Evolutionary conservation across 2,329 filamentous ascomycete genomes (phyloP).

Genomic region (Alternaria brassicae): DNA sequence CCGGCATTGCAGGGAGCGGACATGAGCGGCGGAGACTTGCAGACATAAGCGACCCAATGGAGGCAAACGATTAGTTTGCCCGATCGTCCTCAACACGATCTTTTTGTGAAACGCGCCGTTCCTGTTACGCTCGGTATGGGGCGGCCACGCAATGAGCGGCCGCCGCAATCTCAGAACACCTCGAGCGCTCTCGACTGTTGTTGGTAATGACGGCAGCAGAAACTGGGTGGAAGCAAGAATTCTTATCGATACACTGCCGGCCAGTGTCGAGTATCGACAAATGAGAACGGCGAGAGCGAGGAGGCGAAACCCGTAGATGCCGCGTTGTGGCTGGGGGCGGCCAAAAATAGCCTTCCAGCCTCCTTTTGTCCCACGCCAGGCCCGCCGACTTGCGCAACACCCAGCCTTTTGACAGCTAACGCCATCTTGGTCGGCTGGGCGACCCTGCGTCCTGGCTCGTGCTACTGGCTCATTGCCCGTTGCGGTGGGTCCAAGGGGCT

Average conservation of each 20-base stretch:
- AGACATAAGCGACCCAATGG: neutral
- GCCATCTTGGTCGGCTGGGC: slow-evolving; percentile 2
- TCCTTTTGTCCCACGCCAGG: neutral
- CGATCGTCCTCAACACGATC: neutral
- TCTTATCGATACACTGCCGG: neutral
- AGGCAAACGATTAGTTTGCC: neutral
- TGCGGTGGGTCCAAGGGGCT: slow-evolving; percentile 10
- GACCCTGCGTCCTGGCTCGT: slow-evolving; percentile 1
- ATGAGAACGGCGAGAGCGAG: neutral
- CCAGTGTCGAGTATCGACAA: neutral
- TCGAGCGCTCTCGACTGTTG: neutral
- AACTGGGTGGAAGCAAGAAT: neutral
- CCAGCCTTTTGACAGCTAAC: slow-evolving; percentile 7
- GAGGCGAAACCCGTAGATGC: slow-evolving; percentile 5
- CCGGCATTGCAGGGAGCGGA: slow-evolving; percentile 10
- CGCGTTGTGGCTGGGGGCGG: slow-evolving; percentile 14
- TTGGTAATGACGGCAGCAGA: neutral
- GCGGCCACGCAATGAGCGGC: slow-evolving; percentile 5
- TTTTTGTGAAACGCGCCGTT: slow-evolving; percentile 4
- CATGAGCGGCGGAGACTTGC: slow-evolving; percentile 5
- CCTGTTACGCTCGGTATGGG: neutral
- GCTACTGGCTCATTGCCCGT: slow-evolving; percentile 6
- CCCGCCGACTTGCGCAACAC: slow-evolving; percentile 4
- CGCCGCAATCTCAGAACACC: neutral
- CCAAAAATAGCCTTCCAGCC: slow-evolving; percentile 15